Base-by-base conservation (phyloP, 768 basidiomycete species). In the Calvatia gigantea region DNA sequence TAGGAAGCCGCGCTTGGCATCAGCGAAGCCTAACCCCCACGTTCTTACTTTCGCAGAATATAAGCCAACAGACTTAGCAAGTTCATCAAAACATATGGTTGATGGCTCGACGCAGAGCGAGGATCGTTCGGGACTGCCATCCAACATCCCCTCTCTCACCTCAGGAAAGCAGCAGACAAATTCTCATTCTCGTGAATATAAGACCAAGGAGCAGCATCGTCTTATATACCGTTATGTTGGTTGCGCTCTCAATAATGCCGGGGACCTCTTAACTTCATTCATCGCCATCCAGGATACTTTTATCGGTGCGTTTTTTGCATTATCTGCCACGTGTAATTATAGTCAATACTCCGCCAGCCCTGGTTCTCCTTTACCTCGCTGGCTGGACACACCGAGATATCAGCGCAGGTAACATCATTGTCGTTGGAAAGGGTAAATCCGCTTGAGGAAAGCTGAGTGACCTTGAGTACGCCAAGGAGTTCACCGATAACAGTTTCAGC, bases 211-310 rank as follows among this genome's bases (percentile, higher is more conserved):
- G 21, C 43, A 54, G 12, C 33, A 46, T 23, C 37, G 32, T 11
- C 8, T 45, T n/a, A 25, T 54, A 6, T 54, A 54, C 25, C n/a
- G 1, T 1, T 3, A 38, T 11, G 37, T 41, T 41, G 54, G 54
- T 15, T 14, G 19, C 33, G 47, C 58, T 37, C 47, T 49, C 25
- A 37, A 73, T 59, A 68, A 74, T 50, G 69, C 69, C 7, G 59
- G 67, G 12, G 68, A 71, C 49, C 15, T 23, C 4, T 31, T 15
- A 15, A 29, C 42, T n/a, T 28, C 37, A 17, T 15, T 47, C 41
- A 17, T 27, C 25, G 15, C 19, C 27, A 23, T 33, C 5, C 52
- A 41, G 31, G 44, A 19, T 5, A 27, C 50, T 23, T 35, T n/a
- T 27, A 7, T 54, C 37, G 44, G 42, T 46, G 33, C 23, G 31